Base-by-base conservation (phyloP, 1,284 basidiomycete species). In the Rhodotorula sp. region DNA sequence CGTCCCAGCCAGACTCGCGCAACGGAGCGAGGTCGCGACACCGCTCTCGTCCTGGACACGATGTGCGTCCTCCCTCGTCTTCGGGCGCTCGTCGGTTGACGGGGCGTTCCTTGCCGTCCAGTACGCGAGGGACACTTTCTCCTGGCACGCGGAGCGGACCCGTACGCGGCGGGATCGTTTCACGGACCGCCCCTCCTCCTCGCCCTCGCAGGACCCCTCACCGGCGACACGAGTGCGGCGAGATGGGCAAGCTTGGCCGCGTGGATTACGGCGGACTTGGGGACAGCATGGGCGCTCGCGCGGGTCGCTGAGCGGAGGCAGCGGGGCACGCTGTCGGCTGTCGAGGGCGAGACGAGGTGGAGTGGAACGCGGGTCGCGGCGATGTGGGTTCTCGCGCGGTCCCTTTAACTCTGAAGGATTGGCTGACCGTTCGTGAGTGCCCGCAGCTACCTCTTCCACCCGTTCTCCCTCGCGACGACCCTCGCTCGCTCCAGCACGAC, bases 51-150 rank as follows among this genome's bases (percentile, higher is more conserved):
- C 90, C 24, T 89, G 89, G 68, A 31, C 48, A 55, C 61, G 68
- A 47, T 68, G 71, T 76, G 40, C 56, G 67, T 79, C 59, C 20
- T 52, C 60, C 66, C 52, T 44, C 60, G 37, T 61, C 52, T 16
- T 24, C 30, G 0, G 11, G 6, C 10, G n/a, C 4, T 16, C 24
- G 4, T 3, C 11, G 20, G 55, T 69, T 68, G 62, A 56, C 51
- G 6, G n/a, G 18, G 10, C 15, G 40, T 18, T 6, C 40, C 9
- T 44, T 11, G 40, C 40, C 40, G 40, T 44, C 52, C 72, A 95
- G 93, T 96, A 68, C 86, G 87, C 76, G 94, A 96, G 80, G 92
- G 93, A 3, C 84, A 93, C 15, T 92, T 88, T 79, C 84, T 95
- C 20, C 40, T 44, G 40, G 40, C 13, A 18, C 40, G 40, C 18